Evolutionary conservation across 2,329 filamentous ascomycete genomes (phyloP).

Genomic region (Macrophomina tecta): DNA sequence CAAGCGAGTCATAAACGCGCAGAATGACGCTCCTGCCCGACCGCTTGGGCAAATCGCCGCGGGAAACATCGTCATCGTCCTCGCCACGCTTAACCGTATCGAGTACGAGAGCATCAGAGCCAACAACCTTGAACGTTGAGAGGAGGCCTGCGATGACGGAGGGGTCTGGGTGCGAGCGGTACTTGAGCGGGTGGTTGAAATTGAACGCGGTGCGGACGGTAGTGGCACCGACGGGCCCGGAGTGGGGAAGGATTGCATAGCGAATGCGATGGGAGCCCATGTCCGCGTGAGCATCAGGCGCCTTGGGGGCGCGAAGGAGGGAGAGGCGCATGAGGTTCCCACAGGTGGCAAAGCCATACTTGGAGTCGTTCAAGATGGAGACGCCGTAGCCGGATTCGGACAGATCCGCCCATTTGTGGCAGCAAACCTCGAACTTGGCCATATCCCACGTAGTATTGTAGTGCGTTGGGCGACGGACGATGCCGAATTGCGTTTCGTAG

Average conservation of each 20-base stretch:
- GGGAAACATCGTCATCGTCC: conserved; percentile 60
- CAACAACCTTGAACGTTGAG: conserved; percentile 70
- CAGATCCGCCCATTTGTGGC: conserved; percentile 91
- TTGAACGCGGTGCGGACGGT: conserved; percentile 86
- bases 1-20: conserved; percentile 86
- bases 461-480: conserved; percentile 88
- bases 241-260: conserved; percentile 89
- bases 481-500: conserved; percentile 94
- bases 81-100: conserved; percentile 89
- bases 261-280: conserved; percentile 86
- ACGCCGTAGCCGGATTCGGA: conserved; percentile 89
- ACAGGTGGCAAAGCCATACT: conserved; percentile 91
- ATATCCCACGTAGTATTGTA: conserved; percentile 99
- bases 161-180: conserved; percentile 52
- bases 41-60: conserved; percentile 57
- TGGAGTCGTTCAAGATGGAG: conserved; percentile 91
- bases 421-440: conserved; percentile 97
- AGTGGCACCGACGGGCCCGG: conserved; percentile 70
- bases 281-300: conserved; percentile 90
- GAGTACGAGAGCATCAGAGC: conserved; percentile 71
- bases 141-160: conserved; percentile 39
- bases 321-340: conserved; percentile 90
- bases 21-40: conserved; percentile 78
- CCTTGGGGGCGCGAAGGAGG: conserved; percentile 85
- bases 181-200: conserved; percentile 82